Evolutionary conservation across 2,329 filamentous ascomycete species (phyloP).

Genomic region (Xylariaceae sp.): DNA sequence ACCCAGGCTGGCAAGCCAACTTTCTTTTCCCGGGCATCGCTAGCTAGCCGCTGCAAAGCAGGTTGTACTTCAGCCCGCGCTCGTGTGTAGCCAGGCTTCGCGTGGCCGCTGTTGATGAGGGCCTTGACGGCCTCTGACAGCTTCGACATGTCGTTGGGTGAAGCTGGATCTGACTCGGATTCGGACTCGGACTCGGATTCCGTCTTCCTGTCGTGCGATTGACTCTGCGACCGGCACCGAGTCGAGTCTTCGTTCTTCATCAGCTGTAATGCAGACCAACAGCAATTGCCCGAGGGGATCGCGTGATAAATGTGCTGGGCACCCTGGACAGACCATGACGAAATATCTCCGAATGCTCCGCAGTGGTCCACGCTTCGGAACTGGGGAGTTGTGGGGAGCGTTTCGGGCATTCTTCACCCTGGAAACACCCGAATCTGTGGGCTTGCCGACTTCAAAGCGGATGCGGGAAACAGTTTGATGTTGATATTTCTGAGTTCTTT

Average conservation of each 20-base stretch:
- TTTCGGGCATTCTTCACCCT: not conserved
- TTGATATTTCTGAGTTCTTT: too few relatives aligned
- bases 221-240: not conserved
- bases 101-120: constrained; percentile 67
- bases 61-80: constrained; percentile 60
- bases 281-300: too few relatives aligned
- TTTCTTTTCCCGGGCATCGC: constrained; percentile 55
- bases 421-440: not conserved
- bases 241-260: not conserved
- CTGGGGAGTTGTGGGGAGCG: not conserved
- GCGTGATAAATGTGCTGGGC: too few relatives aligned
- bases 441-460: too few relatives aligned
- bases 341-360: too few relatives aligned
- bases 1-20: constrained; percentile 33
- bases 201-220: not conserved
- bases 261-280: not conserved
- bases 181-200: too few relatives aligned
- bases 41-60: constrained; percentile 61
- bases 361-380: not conserved
- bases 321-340: too few relatives aligned
- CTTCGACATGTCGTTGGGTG: constrained; percentile 57
- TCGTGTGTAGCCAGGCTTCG: constrained; percentile 60
- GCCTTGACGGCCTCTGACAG: constrained; percentile 67
- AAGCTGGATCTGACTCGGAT: not conserved
- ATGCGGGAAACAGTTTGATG: too few relatives aligned